These are phyloP conservation scores for Chrysophaeum taylorii DNA, from an alignment of 352 stramenopile genomes.

Conservation along the genomic window DNA sequence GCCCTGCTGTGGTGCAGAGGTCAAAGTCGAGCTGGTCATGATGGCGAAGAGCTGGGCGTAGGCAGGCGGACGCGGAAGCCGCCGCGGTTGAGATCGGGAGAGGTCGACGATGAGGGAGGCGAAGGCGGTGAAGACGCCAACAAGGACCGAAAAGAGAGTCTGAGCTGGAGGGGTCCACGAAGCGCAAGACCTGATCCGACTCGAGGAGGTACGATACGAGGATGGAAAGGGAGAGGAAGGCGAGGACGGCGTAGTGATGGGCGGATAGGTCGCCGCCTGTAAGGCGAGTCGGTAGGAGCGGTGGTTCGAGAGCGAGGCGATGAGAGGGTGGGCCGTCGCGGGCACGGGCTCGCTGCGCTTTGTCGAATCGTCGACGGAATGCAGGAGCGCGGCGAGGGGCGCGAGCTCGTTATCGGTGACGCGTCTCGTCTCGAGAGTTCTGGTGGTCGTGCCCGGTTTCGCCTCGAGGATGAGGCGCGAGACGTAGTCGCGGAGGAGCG, in stretches of 20 bases:
- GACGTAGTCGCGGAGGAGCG: background rate
- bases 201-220: slow-evolving; percentile 47
- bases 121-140: slow-evolving; percentile 43
- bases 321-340: background rate
- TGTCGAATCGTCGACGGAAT: slow-evolving; percentile 24
- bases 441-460: background rate
- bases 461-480: background rate
- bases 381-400: background rate
- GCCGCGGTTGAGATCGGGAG: slow-evolving; percentile 41
- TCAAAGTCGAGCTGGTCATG: slow-evolving; percentile 8
- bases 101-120: slow-evolving; percentile 46
- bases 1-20: no score
- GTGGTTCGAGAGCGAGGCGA: background rate
- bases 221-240: slow-evolving; percentile 19
- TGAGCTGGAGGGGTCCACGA: slow-evolving; percentile 44
- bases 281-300: background rate
- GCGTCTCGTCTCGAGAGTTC: no score
- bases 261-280: background rate
- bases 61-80: slow-evolving; percentile 16
- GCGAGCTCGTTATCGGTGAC: slow-evolving; percentile 1
- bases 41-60: slow-evolving; percentile 16
- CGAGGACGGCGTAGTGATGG: slow-evolving; percentile 2
- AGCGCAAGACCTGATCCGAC: slow-evolving; percentile 45
- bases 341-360: slow-evolving; percentile 23
- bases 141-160: slow-evolving; percentile 41